Percentiles rank a stretch among this genome's conserved stretches.
These are phyloP conservation scores for Flueggea neowawraea DNA, from an alignment of 441 rosid species.

Conservation along the genomic window DNA sequence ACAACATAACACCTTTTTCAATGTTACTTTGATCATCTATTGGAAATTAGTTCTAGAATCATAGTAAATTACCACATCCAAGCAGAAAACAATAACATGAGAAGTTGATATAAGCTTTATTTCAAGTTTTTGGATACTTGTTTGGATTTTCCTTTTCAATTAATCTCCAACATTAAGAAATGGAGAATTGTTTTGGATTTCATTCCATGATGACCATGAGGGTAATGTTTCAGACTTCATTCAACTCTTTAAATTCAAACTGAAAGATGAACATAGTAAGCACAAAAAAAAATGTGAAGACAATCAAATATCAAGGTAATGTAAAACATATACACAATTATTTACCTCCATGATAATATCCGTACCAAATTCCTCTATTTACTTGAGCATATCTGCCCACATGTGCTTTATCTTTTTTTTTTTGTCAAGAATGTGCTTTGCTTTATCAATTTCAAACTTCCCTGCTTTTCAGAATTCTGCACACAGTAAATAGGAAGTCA, in stretches of 20 bases:
- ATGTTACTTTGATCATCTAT: no score
- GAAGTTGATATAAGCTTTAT: no score
- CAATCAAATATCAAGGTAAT: slow-evolving; percentile 3
- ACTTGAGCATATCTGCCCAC: slow-evolving; percentile 99
- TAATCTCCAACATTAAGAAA: no score
- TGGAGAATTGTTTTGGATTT: slow-evolving; percentile 20
- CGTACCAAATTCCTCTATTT: slow-evolving; percentile 93
- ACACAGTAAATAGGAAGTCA: no score
- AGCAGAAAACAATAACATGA: no score
- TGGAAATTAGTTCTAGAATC: no score
- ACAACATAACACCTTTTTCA: no score
- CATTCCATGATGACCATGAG: slow-evolving; percentile 93
- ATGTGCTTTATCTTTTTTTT: slow-evolving; percentile 51
- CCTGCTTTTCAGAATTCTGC: slow-evolving; percentile 90
- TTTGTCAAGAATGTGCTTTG: slow-evolving; percentile 10
- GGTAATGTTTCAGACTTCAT: slow-evolving; percentile 86
- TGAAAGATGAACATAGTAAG: slow-evolving; percentile 19
- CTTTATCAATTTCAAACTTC: slow-evolving; percentile 94
- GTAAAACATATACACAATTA: slow-evolving; percentile 13
- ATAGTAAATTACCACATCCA: no score
- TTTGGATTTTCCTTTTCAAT: no score
- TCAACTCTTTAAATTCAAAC: slow-evolving; percentile 78
- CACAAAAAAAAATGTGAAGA: background rate
- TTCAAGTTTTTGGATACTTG: no score
- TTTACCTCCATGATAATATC: slow-evolving; percentile 82